Evolutionary conservation across 108 stramenopile species (phyloP).

Genomic region (Chaetoceros tenuissimus): DNA sequence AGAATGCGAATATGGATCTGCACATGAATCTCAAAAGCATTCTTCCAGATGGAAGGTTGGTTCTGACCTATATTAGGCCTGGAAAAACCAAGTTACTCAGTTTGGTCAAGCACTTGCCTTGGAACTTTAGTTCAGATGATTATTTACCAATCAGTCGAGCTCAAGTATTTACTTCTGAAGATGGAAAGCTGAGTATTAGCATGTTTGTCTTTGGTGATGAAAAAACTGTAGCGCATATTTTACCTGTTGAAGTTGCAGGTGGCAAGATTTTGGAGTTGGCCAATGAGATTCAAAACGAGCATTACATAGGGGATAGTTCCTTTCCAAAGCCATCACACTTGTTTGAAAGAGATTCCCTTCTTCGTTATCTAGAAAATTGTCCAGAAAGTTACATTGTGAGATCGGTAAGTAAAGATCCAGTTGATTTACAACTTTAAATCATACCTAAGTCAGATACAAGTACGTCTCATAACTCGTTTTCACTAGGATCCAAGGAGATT

Average conservation of each 20-base stretch:
- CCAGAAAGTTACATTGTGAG: conserved; percentile 56
- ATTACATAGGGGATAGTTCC: conserved; percentile 4
- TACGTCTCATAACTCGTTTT: no score
- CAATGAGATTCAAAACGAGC: conserved; percentile 37
- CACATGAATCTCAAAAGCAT: conserved; percentile 75
- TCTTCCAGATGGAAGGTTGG: conserved; percentile 49
- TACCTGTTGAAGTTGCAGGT: conserved; percentile 29
- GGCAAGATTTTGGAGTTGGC: conserved; percentile 59
- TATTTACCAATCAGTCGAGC: conserved; percentile 60
- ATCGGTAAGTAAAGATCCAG: conserved; percentile 36
- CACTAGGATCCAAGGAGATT: conserved; percentile 78
- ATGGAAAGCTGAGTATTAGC: conserved; percentile 83
- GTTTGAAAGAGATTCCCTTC: conserved; percentile 43
- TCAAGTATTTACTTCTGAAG: conserved; percentile 82
- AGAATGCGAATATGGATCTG: conserved; percentile 63
- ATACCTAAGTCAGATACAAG: no score
- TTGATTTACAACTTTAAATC: no score
- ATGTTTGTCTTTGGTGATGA: conserved; percentile 82
- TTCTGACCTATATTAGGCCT: conserved; percentile 83
- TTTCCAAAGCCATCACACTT: conserved; percentile 25
- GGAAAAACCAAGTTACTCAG: conserved; percentile 60
- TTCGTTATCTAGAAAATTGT: conserved; percentile 77
- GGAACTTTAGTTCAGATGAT: conserved; percentile 28
- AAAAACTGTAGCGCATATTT: conserved; percentile 1
- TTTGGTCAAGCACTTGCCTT: conserved; percentile 74